Evolutionary conservation across 805 yeast genomes (phyloP).

Genomic region (Hermanozyma aechmeae): DNA sequence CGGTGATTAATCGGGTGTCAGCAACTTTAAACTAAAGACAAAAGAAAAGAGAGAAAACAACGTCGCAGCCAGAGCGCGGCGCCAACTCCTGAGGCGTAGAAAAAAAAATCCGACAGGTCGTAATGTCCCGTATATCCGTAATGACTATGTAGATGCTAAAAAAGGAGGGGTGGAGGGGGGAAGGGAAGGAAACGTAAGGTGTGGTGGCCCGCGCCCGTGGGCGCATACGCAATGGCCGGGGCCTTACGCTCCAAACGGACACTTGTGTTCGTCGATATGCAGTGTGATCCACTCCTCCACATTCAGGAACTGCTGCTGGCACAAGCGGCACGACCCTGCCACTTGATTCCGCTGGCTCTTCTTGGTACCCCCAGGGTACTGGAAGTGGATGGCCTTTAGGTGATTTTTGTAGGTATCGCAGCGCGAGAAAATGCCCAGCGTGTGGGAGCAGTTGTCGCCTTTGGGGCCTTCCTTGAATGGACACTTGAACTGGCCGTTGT

Average conservation of each 20-base stretch:
- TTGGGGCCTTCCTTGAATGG: slow-evolving; percentile 46
- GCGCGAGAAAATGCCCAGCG: slow-evolving; percentile 76
- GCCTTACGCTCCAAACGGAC: slow-evolving; percentile 17
- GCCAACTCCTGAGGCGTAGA: too few species aligned
- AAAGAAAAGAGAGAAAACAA: too few species aligned
- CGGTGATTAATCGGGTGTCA: too few species aligned
- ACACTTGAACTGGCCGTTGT: slow-evolving; percentile 66
- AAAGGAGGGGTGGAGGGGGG: too few species aligned
- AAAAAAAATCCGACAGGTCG: too few species aligned
- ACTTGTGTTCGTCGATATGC: slow-evolving; percentile 53
- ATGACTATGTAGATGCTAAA: too few species aligned
- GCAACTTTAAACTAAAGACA: too few species aligned
- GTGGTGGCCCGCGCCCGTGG: too few species aligned
- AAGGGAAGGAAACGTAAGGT: too few species aligned
- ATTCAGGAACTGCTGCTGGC: slow-evolving; percentile 53
- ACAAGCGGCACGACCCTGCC: slow-evolving; percentile 69
- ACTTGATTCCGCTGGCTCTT: slow-evolving; percentile 64
- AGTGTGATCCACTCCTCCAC: slow-evolving; percentile 73
- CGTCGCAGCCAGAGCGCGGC: too few species aligned
- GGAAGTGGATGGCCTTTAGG: slow-evolving; percentile 80
- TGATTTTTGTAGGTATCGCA: slow-evolving; percentile 92
- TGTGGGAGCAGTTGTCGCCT: slow-evolving; percentile 53
- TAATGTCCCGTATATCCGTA: too few species aligned
- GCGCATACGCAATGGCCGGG: too few species aligned
- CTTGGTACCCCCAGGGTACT: slow-evolving; percentile 79